phyloP scores from a whole-genome alignment of 139 green algal species.

The Auxenochlorella pyrenoidosa region DNA sequence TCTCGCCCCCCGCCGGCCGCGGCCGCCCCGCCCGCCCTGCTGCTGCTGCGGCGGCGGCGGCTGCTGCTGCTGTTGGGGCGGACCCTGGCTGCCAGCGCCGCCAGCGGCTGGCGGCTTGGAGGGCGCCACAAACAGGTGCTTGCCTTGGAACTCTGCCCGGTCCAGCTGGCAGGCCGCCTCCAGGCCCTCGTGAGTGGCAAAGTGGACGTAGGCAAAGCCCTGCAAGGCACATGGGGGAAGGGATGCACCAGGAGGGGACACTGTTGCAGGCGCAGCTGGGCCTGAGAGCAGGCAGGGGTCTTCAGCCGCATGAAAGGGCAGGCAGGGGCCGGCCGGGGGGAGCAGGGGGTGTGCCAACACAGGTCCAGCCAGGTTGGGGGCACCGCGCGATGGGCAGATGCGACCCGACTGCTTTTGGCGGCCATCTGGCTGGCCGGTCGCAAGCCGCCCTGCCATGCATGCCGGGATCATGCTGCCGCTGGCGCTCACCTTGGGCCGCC shows the following conservation, averaged over 20 bases:
- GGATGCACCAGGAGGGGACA: not conserved
- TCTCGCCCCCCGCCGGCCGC: not conserved
- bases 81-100: not conserved
- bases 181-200: constrained; percentile 61
- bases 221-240: constrained; percentile 34
- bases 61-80: not conserved
- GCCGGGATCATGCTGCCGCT: not conserved
- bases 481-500: constrained; percentile 39
- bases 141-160: constrained; percentile 58
- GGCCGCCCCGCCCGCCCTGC: not conserved
- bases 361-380: not conserved
- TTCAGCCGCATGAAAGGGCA: too few species aligned
- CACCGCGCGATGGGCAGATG: not conserved
- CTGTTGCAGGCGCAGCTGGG: too few species aligned
- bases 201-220: constrained; percentile 90
- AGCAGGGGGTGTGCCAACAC: not conserved
- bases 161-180: constrained; percentile 56
- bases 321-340: not conserved
- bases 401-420: not conserved
- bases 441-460: not conserved
- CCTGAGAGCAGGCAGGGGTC: too few species aligned
- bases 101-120: constrained; percentile 64
- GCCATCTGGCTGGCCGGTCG: not conserved
- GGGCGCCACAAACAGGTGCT: constrained; percentile 66
- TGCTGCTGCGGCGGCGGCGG: constrained; percentile 10